These are phyloP conservation scores for Collybia nuda DNA, from an alignment of 768 basidiomycete genomes.

Conservation along the genomic window DNA sequence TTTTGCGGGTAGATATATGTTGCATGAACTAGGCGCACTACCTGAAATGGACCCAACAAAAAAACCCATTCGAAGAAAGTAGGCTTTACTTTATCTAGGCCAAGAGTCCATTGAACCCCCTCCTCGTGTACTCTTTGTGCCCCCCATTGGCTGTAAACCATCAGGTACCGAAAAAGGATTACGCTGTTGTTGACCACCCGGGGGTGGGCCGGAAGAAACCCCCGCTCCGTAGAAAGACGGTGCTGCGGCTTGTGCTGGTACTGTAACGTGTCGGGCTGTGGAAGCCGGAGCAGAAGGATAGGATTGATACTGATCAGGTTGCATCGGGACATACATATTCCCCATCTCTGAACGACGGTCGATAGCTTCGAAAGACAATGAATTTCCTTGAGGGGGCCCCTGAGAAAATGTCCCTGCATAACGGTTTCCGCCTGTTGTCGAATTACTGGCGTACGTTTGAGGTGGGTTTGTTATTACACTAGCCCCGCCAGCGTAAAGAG, in stretches of 20 bases:
- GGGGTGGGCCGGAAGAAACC: slow-evolving; percentile 46
- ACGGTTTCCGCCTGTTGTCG: slow-evolving; percentile 56
- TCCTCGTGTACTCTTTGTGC: slow-evolving; percentile 58
- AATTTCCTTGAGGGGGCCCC: slow-evolving; percentile 35
- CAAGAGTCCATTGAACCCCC: slow-evolving; percentile 66
- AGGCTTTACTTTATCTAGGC: slow-evolving; percentile 49
- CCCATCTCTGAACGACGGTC: slow-evolving; percentile 66
- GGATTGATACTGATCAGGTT: slow-evolving; percentile 73
- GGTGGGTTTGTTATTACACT: slow-evolving; percentile 74
- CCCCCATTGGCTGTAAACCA: slow-evolving; percentile 35
- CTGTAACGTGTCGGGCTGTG: slow-evolving; percentile 44
- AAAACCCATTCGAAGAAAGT: slow-evolving; percentile 3
- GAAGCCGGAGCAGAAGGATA: slow-evolving; percentile 42
- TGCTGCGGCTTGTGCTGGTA: slow-evolving; percentile 50
- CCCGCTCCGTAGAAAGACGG: slow-evolving; percentile 72
- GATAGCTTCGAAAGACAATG: slow-evolving; percentile 55
- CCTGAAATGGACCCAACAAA: slow-evolving; percentile 5
- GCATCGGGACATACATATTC: slow-evolving; percentile 77
- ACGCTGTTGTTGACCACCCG: slow-evolving; percentile 30
- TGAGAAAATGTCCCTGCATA: slow-evolving; percentile 59
- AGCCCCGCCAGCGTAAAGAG: slow-evolving; percentile 44
- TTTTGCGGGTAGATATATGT: slow-evolving; percentile 8
- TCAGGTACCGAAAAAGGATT: slow-evolving; percentile 42
- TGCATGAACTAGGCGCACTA: slow-evolving; percentile 2
- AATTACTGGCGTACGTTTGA: slow-evolving; percentile 61